A percentile compares a stretch with the other conserved stretches of the same genome.
phyloP scores from a whole-genome alignment of 2,329 filamentous ascomycete genomes.

The Verticillium nubilum region DNA sequence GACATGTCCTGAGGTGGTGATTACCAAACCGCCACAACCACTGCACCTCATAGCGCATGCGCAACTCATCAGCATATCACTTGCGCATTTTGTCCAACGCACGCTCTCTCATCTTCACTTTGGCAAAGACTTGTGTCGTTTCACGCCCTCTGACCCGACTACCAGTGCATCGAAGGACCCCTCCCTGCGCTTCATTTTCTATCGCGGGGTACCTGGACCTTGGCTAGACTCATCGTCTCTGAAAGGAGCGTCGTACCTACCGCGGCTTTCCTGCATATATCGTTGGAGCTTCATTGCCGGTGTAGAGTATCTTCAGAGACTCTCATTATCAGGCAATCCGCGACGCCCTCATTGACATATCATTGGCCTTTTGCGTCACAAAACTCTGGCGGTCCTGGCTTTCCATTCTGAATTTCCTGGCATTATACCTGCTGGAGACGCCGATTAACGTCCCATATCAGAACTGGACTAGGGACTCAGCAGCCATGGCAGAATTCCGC shows the following conservation, averaged over 20 bases:
- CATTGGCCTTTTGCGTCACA: background rate
- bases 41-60: background rate
- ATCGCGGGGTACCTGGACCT: background rate
- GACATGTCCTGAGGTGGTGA: background rate
- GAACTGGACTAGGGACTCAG: background rate
- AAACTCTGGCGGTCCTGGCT: background rate
- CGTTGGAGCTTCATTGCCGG: background rate
- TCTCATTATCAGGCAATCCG: background rate
- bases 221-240: background rate
- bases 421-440: background rate
- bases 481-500: constrained; percentile 42
- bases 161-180: background rate
- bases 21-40: background rate
- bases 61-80: background rate
- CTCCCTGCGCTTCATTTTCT: background rate
- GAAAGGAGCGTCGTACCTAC: background rate
- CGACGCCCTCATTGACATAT: background rate
- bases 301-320: background rate
- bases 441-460: background rate
- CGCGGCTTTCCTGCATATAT: background rate
- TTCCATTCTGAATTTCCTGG: background rate
- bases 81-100: background rate
- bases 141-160: too few relatives aligned
- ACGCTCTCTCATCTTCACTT: background rate
- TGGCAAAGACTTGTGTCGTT: background rate